phyloP scores from a whole-genome alignment of 179 eudicot genomes.

The Drosera spatulata region DNA sequence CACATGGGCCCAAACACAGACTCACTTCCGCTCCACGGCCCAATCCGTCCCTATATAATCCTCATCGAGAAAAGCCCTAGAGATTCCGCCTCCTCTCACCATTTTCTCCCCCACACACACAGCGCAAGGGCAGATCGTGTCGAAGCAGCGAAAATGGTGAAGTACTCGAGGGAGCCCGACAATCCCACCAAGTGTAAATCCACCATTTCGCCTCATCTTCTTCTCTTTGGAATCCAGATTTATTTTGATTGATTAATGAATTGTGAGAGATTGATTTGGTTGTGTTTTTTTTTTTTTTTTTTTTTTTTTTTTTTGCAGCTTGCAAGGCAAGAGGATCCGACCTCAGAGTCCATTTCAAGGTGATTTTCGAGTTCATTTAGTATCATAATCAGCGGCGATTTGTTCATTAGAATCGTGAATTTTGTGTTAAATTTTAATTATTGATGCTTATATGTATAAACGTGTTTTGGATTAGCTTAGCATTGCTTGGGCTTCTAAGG shows the following conservation, averaged over 20 bases:
- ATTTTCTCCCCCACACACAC: not conserved
- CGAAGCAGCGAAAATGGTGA: slow-evolving; percentile 17
- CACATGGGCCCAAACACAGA: no score
- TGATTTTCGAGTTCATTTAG: not conserved
- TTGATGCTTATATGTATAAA: no score
- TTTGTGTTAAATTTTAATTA: no score
- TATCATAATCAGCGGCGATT: no score
- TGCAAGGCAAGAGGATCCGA: slow-evolving; percentile 46
- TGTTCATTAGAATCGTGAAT: no score
- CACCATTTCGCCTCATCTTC: not conserved
- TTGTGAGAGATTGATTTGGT: not conserved
- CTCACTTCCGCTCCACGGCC: no score
- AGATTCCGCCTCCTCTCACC: no score
- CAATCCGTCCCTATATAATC: no score
- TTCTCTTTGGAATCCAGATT: not conserved
- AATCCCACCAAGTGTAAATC: slow-evolving; percentile 48
- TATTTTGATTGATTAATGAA: not conserved
- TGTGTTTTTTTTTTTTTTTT: no score
- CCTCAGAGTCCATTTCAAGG: slow-evolving; percentile 43
- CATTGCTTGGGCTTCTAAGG: no score
- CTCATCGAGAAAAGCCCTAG: no score
- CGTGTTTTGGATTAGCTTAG: no score
- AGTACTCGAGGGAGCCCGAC: slow-evolving; percentile 54
- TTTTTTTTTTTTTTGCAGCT: slow-evolving; percentile 14
- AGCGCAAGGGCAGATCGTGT: not conserved